Evolutionary conservation across 169 alveolate species (phyloP).

Genomic region (Plasmodium adleri): DNA sequence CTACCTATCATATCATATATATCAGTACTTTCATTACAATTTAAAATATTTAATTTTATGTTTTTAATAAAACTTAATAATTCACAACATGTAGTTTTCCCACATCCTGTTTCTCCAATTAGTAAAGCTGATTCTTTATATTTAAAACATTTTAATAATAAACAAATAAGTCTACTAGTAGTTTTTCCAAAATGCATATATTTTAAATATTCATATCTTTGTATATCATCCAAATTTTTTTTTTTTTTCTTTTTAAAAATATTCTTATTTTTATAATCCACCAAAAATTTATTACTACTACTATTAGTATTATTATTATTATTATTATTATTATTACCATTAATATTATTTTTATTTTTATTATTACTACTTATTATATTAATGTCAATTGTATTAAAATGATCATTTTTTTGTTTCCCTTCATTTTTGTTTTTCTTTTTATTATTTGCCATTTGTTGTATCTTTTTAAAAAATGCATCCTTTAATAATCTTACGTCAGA

Average conservation of each 20-base stretch:
- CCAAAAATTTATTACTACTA: no score
- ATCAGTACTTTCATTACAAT: slow-evolving; percentile 98
- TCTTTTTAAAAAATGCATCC: slow-evolving; percentile 18
- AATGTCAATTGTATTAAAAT: neutral
- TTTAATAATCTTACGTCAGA: slow-evolving; percentile 23
- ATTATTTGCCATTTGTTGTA: neutral
- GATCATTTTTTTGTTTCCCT: neutral
- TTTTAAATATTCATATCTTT: slow-evolving; percentile 57
- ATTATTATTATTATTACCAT: neutral
- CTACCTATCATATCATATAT: slow-evolving; percentile 97
- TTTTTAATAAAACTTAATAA: slow-evolving; percentile 88
- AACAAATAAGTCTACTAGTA: slow-evolving; percentile 89
- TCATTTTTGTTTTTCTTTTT: slow-evolving; percentile 1
- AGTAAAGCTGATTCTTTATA: slow-evolving; percentile 97
- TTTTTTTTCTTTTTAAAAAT: no score
- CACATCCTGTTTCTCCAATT: slow-evolving; percentile 99
- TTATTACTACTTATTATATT: no score
- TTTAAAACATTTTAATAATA: slow-evolving; percentile 93
- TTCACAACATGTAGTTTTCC: slow-evolving; percentile 98
- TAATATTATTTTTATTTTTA: neutral
- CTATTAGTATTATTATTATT: neutral
- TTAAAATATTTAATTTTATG: slow-evolving; percentile 86
- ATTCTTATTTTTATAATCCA: no score
- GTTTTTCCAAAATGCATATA: slow-evolving; percentile 81
- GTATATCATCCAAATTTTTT: slow-evolving; percentile 24